Base-by-base conservation (phyloP, 1,139 yeast species). In the Tardiomyces blankii region DNA sequence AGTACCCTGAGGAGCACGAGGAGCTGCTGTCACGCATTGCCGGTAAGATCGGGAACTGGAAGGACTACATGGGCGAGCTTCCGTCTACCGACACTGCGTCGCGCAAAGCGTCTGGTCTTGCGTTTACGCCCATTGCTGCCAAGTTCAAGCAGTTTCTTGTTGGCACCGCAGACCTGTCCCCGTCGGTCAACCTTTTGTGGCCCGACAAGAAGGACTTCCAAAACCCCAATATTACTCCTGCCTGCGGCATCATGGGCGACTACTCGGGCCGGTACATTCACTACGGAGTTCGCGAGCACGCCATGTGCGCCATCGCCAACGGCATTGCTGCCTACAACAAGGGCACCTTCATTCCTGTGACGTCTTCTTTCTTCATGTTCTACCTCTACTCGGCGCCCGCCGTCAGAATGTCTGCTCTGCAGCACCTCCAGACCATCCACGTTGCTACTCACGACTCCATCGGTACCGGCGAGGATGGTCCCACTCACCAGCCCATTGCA, bases 21-120 rank as follows among this genome's bases (percentile, higher is more conserved):
- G 87, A 83, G 66, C 63, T 86, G 49, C 67, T 73, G 59, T 78
- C 93, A 74, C 80, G 95, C 74, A 66, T 83, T 53, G 69, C 65
- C 42, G 84, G 85, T 59, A 74, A 80, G 65, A 75, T 85, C 7
- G 25, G 25, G 7, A 21, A 21, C 25, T 21, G 25, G 25, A 21
- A 21, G 7, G 25, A 21, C 25, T 21, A 21, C 25, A 4, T 21
- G 25, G 25, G 25, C 25, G 25, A 21, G 25, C 25, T 21, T 21
- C 25, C 25, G 7, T 21, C 25, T 21, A 21, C 25, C 25, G 25
- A 21, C 25, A 21, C 25, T 5, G 25, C 25, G 25, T 21, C 25
- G 7, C 25, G 25, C 25, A 21, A 21, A 7, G 25, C 25, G 7
- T 21, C 25, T 21, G 25, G 25, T 21, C 25, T 21, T 21, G 25